phyloP scores from a whole-genome alignment of 352 stramenopile species.

The Blastocystis sp. region DNA sequence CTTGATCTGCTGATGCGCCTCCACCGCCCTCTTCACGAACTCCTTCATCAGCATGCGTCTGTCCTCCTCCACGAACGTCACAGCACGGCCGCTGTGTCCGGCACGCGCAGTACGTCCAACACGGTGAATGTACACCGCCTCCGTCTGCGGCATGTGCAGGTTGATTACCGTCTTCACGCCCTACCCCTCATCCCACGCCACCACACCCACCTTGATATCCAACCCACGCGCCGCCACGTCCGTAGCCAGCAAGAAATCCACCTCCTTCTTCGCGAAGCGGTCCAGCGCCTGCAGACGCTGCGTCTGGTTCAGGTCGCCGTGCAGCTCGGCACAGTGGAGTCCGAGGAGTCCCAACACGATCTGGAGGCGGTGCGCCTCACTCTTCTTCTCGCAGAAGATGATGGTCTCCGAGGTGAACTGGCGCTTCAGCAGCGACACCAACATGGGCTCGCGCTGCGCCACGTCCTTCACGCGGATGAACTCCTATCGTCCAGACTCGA shows the following conservation, averaged over 20 bases:
- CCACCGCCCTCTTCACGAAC: constrained; percentile 82
- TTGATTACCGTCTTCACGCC: constrained; percentile 98
- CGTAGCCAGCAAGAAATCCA: constrained; percentile 94
- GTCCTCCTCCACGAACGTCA: constrained; percentile 87
- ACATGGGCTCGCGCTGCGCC: constrained; percentile 91
- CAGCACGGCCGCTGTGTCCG: constrained; percentile 86
- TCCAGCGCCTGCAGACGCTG: constrained; percentile 94
- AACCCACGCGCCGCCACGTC: constrained; percentile 97
- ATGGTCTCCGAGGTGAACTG: constrained; percentile 91
- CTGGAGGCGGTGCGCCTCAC: constrained; percentile 92
- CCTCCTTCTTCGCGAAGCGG: constrained; percentile 90
- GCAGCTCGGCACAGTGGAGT: constrained; percentile 94
- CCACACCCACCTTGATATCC: constrained; percentile 84
- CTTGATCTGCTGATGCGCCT: constrained; percentile 77
- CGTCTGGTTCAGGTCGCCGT: constrained; percentile 95
- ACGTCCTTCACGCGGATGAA: constrained; percentile 93
- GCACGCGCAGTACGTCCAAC: constrained; percentile 96
- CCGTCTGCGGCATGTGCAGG: constrained; percentile 97
- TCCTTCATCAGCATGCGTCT: constrained; percentile 91
- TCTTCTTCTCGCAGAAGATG: constrained; percentile 99
- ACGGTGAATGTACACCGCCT: constrained; percentile 97
- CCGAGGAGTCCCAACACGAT: constrained; percentile 88
- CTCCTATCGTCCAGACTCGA: constrained; percentile 79
- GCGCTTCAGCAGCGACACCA: constrained; percentile 90
- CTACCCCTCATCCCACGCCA: constrained; percentile 75